Evolutionary conservation across 306 rosid genomes (phyloP).

Genomic region (Arachis hypogaea): DNA sequence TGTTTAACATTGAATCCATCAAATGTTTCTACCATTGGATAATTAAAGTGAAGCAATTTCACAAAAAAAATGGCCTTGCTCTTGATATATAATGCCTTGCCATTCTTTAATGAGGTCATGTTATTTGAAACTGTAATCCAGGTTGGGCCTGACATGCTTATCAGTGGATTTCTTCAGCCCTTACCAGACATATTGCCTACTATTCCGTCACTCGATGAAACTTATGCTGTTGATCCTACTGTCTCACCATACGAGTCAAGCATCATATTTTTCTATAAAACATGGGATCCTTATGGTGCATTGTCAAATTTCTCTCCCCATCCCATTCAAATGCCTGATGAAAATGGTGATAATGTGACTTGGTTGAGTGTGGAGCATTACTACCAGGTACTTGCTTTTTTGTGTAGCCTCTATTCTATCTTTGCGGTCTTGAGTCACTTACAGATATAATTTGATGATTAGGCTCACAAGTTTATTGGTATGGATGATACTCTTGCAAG

Average conservation of each 20-base stretch:
- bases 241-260: slow-evolving; percentile 75
- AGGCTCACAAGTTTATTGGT: slow-evolving; percentile 85
- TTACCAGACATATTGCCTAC: slow-evolving; percentile 71
- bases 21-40: slow-evolving; percentile 5
- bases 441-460: slow-evolving; percentile 8
- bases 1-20: too few relatives aligned
- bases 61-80: slow-evolving; percentile 4
- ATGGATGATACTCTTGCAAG: slow-evolving; percentile 64
- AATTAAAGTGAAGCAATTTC: slow-evolving; percentile 28
- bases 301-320: slow-evolving; percentile 95
- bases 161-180: slow-evolving; percentile 91
- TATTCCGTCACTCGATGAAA: slow-evolving; percentile 83
- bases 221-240: slow-evolving; percentile 77
- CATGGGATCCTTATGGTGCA: slow-evolving; percentile 93
- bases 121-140: slow-evolving; percentile 46
- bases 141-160: slow-evolving; percentile 93
- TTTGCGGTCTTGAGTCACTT: slow-evolving; percentile 22
- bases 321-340: slow-evolving; percentile 70
- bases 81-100: slow-evolving; percentile 28
- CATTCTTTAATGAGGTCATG: slow-evolving; percentile 18
- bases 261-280: slow-evolving; percentile 78
- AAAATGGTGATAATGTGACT: slow-evolving; percentile 61
- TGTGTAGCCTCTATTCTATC: slow-evolving; percentile 8
- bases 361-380: slow-evolving; percentile 93
- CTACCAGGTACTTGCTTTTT: slow-evolving; percentile 74